Base-by-base conservation (phyloP, 1,139 yeast genomes). In the Debaryomyces fabryi region DNA sequence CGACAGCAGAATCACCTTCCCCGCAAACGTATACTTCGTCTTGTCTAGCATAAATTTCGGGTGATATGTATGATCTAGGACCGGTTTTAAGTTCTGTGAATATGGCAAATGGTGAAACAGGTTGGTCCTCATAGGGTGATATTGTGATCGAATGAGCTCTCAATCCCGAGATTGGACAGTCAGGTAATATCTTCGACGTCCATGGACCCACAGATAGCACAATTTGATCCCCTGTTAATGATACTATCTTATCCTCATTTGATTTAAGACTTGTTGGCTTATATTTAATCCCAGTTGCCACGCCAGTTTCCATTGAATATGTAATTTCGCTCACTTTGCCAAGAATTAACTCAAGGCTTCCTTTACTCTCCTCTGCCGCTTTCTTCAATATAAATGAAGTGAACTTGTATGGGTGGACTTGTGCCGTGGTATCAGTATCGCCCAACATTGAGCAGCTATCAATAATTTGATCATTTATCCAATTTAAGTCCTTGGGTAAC, bases 11-110 rank as follows among this genome's bases (percentile, higher is more conserved):
- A 63, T 92, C 97, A 39, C 97, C 97, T 68, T 93, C 99, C 43
- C 99, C 99, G 70, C 99, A 93, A 1, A 93, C 95, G 60, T 92
- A 93, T 30, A 93, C 96, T 67, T 93, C 99, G 68, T 93, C 97
- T 61, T 85, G 86, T 62, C 99, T 82, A 8, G 99, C 97, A 65
- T 93, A 93, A 51, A 93, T 85, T 65, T 93, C 99, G 1, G 99
- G 99, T 1, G 93, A 83, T 36, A 86, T 86, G 65, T 86, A 88
- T 45, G 83, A 78, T 47, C 77, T 77, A 21, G 82, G 77, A 18
- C 81, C 82, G 16, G 88, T 74, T 61, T 85, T 86, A 58, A 92
- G 77, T 66, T 93, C 98, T 8, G 98, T 90, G 71, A 93, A 95
- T 40, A 93, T 85, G 3, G 98, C 99, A 67, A 86, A 91, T 2